A percentile compares a stretch with the other conserved stretches of the same genome.
Conservation (phyloP, 768 basidiomycete species). For the Wakefieldia striispora region DNA sequence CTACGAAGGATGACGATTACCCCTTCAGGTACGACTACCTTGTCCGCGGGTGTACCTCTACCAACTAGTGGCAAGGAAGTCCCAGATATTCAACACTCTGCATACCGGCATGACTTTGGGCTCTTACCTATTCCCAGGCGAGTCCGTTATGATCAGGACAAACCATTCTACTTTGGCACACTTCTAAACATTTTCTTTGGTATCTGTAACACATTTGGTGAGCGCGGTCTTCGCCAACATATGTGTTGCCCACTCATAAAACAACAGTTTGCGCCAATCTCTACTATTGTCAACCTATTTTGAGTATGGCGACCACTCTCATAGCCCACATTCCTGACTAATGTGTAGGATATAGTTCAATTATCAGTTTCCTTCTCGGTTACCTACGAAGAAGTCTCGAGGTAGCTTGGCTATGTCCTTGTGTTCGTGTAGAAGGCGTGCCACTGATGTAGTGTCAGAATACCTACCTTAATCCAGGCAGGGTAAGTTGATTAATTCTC, state of each 20-base stretch:
- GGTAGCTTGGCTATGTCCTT: conserved; percentile 10
- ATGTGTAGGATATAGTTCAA: conserved; percentile 11
- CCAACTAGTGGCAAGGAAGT: too few species aligned
- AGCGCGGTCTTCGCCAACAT: background rate
- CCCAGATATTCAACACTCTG: background rate
- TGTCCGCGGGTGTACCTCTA: too few species aligned
- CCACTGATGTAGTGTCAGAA: conserved; percentile 33
- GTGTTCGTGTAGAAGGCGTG: background rate
- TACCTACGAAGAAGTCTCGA: conserved; percentile 33
- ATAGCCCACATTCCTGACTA: background rate
- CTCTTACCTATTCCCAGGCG: conserved; percentile 60
- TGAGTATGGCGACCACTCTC: conserved; percentile 45
- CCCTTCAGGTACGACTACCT: too few species aligned
- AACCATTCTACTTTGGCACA: conserved; percentile 49
- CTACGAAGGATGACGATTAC: too few species aligned
- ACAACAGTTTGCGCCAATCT: conserved; percentile 54
- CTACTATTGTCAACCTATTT: conserved; percentile 76
- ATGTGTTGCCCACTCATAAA: background rate
- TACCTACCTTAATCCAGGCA: conserved; percentile 63
- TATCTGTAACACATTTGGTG: conserved; percentile 51
- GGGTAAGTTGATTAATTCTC: conserved; percentile 41
- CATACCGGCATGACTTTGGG: conserved; percentile 43
- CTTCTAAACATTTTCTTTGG: conserved; percentile 51
- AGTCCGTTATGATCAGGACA: conserved; percentile 50
- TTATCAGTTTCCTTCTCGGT: conserved; percentile 38